Conservation (phyloP, 2,329 filamentous ascomycete genomes). For the Colletotrichum musicola region DNA sequence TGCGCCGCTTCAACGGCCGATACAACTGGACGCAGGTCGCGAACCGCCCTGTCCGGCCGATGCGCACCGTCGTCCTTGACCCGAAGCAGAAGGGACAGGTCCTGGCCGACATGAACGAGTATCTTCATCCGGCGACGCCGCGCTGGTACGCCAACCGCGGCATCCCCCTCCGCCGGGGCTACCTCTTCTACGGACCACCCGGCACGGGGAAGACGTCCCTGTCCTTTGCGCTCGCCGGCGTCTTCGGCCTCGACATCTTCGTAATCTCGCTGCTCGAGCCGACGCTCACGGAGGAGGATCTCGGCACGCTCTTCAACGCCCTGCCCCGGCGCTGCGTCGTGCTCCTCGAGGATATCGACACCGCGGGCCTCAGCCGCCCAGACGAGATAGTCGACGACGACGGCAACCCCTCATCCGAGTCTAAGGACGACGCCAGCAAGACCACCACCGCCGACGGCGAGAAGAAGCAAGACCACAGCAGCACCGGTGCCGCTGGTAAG, state of each 20-base stretch:
- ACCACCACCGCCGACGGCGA: slow-evolving; percentile 40
- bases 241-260: slow-evolving; percentile 76
- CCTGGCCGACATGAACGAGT: slow-evolving; percentile 81
- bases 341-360: slow-evolving; percentile 77
- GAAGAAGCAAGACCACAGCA: slow-evolving; percentile 40
- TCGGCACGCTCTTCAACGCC: slow-evolving; percentile 69
- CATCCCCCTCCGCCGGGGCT: slow-evolving; percentile 81
- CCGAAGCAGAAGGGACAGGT: slow-evolving; percentile 74
- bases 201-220: slow-evolving; percentile 81
- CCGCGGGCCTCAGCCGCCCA: slow-evolving; percentile 68
- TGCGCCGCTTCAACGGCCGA: slow-evolving; percentile 47
- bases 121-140: slow-evolving; percentile 76
- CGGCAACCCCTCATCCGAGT: slow-evolving; percentile 25
- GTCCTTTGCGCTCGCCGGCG: slow-evolving; percentile 73
- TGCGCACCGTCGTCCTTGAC: slow-evolving; percentile 82
- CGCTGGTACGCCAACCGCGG: slow-evolving; percentile 82
- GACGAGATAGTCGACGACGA: slow-evolving; percentile 46
- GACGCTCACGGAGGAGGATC: slow-evolving; percentile 71
- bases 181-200: slow-evolving; percentile 81
- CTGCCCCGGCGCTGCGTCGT: slow-evolving; percentile 75
- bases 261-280: slow-evolving; percentile 70
- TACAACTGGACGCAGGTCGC: slow-evolving; percentile 69
- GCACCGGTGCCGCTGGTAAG: slow-evolving; percentile 1
- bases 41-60: slow-evolving; percentile 75
- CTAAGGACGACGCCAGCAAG: slow-evolving; percentile 14